A percentile compares a stretch with the other conserved stretches of the same genome.
phyloP scores from a whole-genome alignment of 306 rosid genomes.

The Benincasa hispida region DNA sequence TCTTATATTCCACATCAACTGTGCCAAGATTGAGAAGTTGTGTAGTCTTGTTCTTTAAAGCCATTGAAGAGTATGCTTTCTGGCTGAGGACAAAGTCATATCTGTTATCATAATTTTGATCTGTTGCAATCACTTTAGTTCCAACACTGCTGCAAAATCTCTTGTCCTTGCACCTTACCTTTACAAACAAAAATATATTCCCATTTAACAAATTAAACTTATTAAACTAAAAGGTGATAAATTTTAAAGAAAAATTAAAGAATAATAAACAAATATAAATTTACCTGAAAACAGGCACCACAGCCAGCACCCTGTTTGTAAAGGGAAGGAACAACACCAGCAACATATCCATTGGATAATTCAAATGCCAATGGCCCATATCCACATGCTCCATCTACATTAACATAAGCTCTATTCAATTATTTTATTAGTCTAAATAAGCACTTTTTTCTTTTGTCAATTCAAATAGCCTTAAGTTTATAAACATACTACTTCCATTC shows the following conservation, averaged over 20 bases:
- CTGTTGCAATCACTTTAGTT: slow-evolving; percentile 46
- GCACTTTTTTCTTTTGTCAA: no score
- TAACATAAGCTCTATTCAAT: slow-evolving; percentile 10
- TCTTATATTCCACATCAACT: slow-evolving; percentile 60
- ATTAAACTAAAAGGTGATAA: no score
- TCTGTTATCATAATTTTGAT: slow-evolving; percentile 40
- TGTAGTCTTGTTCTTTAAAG: slow-evolving; percentile 30
- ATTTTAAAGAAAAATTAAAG: neutral
- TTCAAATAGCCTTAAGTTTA: no score
- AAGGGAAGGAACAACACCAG: slow-evolving; percentile 53
- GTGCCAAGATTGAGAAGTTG: slow-evolving; percentile 43
- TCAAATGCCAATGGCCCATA: slow-evolving; percentile 53
- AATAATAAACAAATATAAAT: neutral
- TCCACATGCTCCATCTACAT: slow-evolving; percentile 71
- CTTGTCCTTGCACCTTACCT: slow-evolving; percentile 72
- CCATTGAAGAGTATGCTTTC: slow-evolving; percentile 62
- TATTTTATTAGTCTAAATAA: no score
- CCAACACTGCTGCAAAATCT: slow-evolving; percentile 37
- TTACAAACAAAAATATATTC: neutral
- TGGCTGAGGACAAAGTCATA: slow-evolving; percentile 67
- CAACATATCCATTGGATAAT: slow-evolving; percentile 38
- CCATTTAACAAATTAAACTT: no score
- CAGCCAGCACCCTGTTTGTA: slow-evolving; percentile 71
- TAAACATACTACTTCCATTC: no score
- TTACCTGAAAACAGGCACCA: slow-evolving; percentile 81